Evolutionary conservation across 2,329 filamentous ascomycete species (phyloP), one percentile per base, ranked within the genome.

Genomic region (Exophiala viscosa): DNA sequence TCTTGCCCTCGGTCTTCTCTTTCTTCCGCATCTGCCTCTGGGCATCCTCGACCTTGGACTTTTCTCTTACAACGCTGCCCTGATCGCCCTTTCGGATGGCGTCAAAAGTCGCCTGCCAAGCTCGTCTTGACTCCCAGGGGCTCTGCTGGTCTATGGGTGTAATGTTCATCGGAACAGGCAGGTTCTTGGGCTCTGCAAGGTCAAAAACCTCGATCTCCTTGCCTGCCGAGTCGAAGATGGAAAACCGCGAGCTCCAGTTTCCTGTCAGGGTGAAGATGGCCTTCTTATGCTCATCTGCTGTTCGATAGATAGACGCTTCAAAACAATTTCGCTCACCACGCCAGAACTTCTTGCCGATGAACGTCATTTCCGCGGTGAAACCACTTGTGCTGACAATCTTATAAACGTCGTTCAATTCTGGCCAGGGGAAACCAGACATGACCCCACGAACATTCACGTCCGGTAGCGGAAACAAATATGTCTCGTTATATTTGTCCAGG

Each of bases 1-100:
- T 77, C 42, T 80, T 79, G 14, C 84, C 84, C 62, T 90, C 87
- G n/a, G 80, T 78, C 64, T 83, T 83, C 70, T 96, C 91, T 65
- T 83, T 77, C 67, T 82, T 81, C 59, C 91, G 83, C 73, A 83
- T 77, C 69, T 81, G 88, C 7, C 90, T 84, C 76, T 97, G 92
- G 35, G 85, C 84, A 62, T 90, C 88, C 71, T 97, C 93, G 59
- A 97, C 96, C 71, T 90, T 88, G 52, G 81, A 81, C 77, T 97
- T 97, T 69, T 95, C 88, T 9, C 73, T 66, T 2, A 84, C 83
- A 1, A 90, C 89, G 4, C 80, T 74, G 61, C 95, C 88, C 80
- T 96, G 88, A 68, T 96, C 89, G 53, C 89, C 88, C 60, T 80
- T 83, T 52, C 82, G 78, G 64, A 97, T 95, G 39, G 85, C 90